phyloP scores from a whole-genome alignment of 2,329 filamentous ascomycete species.

The Rutstroemia sp. region DNA sequence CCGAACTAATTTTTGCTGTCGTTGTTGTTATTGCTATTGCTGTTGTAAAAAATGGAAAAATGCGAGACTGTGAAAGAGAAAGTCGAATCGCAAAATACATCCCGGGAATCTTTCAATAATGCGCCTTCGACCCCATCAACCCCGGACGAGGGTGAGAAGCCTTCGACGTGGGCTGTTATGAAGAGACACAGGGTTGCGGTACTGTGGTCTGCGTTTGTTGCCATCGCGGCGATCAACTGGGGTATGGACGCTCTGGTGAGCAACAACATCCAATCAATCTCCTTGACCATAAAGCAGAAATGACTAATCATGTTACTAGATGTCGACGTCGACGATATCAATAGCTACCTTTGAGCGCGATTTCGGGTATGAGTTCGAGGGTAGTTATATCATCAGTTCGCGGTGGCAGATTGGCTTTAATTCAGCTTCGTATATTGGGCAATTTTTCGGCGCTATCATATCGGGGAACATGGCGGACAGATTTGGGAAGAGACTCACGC shows the following conservation, averaged over 20 bases:
- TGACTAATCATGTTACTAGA: background rate
- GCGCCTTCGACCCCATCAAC: background rate
- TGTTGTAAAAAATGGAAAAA: background rate
- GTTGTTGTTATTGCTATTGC: background rate
- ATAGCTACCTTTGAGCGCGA: constrained; percentile 2
- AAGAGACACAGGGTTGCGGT: constrained; percentile 6
- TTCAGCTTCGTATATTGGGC: constrained; percentile 4
- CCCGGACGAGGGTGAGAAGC: background rate
- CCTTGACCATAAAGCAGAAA: background rate
- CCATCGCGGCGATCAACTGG: constrained; percentile 6
- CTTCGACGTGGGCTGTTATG: constrained; percentile 5
- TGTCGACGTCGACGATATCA: constrained; percentile 1
- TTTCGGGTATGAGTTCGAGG: constrained; percentile 8
- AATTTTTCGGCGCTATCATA: constrained; percentile 4
- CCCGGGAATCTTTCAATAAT: background rate
- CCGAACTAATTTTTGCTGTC: no score
- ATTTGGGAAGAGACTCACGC: background rate
- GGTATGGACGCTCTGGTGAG: constrained; percentile 7
- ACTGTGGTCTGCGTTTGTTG: constrained; percentile 5
- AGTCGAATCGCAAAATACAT: background rate
- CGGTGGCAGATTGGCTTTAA: constrained; percentile 9
- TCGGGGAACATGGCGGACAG: constrained; percentile 4
- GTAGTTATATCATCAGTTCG: constrained; percentile 3
- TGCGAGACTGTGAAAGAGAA: background rate
- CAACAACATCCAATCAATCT: background rate